phyloP scores from a whole-genome alignment of 2,329 filamentous ascomycete species.

The Aspergillus sp. region DNA sequence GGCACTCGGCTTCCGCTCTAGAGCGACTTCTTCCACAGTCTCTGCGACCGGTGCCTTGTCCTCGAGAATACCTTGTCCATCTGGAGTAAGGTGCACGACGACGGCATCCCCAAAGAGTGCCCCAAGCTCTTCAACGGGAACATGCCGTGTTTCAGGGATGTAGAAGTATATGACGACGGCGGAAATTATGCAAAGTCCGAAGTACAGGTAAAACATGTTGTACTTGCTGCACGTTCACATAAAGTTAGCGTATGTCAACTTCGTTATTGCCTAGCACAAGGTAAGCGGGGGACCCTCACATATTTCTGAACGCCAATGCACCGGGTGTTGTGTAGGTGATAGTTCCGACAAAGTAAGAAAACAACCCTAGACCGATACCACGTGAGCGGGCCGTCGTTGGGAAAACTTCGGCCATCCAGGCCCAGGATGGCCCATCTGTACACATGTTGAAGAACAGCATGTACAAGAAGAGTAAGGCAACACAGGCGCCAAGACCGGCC shows the following conservation, averaged over 20 bases:
- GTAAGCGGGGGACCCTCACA: not conserved
- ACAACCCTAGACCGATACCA: not conserved
- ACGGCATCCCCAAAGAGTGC: not conserved
- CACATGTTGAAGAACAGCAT: conserved; percentile 4
- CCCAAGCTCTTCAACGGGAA: conserved; percentile 2
- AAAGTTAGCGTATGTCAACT: not conserved
- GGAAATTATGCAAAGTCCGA: not conserved
- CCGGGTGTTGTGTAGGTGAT: conserved; percentile 2
- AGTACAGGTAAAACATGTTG: conserved; percentile 3
- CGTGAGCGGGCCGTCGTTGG: conserved; percentile 1
- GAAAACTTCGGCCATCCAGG: conserved; percentile 4
- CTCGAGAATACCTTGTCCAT: conserved; percentile 2
- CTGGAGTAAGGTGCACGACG: not conserved
- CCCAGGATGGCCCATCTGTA: conserved; percentile 2
- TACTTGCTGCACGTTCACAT: not conserved
- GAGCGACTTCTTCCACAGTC: not conserved
- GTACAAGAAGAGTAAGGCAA: conserved; percentile 2
- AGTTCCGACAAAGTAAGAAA: conserved; percentile 1
- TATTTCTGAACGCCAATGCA: conserved; percentile 1
- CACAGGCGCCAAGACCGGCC: not conserved
- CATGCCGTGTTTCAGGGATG: not conserved
- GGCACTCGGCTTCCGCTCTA: not conserved
- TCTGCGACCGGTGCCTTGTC: not conserved
- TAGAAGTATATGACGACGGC: conserved; percentile 1
- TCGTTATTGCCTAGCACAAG: not conserved